phyloP scores from a whole-genome alignment of 31 red algal genomes.

The Pterothamnion heteromorphum region DNA sequence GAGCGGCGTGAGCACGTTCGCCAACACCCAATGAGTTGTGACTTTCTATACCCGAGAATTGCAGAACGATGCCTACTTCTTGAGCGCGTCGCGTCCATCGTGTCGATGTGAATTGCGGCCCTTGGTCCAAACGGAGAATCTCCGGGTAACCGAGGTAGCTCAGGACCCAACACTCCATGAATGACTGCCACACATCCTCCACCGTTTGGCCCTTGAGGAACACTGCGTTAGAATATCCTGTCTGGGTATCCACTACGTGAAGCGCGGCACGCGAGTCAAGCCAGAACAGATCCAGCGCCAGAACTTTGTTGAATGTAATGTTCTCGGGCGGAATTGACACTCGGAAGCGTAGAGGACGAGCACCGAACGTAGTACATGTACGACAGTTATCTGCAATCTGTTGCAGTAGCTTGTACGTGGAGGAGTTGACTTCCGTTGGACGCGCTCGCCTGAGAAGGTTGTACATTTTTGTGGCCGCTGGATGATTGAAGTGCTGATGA shows the following conservation, averaged over 20 bases:
- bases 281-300: background rate
- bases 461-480: background rate
- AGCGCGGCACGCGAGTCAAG: background rate
- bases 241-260: background rate
- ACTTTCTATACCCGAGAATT: slow-evolving; percentile 10
- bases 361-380: background rate
- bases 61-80: background rate
- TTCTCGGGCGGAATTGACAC: background rate
- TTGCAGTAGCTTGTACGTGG: background rate
- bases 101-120: slow-evolving; percentile 34
- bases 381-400: background rate
- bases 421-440: background rate
- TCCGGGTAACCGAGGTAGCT: slow-evolving; percentile 15
- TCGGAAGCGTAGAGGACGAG: background rate
- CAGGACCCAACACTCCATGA: background rate
- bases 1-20: slow-evolving; percentile 36
- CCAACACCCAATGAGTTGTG: slow-evolving; percentile 42
- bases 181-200: background rate
- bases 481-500: background rate
- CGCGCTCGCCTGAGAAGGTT: background rate
- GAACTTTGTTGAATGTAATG: background rate
- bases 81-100: background rate
- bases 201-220: background rate
- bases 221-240: background rate
- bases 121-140: background rate